Conservation (phyloP, 1,284 basidiomycete species). For the Abortiporus biennis region DNA sequence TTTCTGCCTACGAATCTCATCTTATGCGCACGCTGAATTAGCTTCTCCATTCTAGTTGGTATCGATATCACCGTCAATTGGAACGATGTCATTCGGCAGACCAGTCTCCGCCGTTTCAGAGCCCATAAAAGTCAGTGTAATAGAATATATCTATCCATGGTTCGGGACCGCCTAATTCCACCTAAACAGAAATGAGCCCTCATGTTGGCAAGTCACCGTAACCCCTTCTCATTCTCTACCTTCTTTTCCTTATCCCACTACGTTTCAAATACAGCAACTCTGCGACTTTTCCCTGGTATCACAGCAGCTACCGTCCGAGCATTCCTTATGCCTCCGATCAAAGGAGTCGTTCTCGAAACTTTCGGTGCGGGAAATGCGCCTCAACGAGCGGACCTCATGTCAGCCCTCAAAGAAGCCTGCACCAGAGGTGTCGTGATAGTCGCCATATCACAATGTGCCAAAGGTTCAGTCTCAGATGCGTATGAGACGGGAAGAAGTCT, state of each 20-base stretch:
- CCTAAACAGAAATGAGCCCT: slow-evolving; percentile 65
- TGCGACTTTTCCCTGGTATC: slow-evolving; percentile 87
- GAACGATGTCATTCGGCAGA: slow-evolving; percentile 79
- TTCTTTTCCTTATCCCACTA: not conserved
- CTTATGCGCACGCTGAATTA: not conserved
- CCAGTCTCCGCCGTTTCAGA: slow-evolving; percentile 67
- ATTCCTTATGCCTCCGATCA: slow-evolving; percentile 66
- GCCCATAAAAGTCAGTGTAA: slow-evolving; percentile 64
- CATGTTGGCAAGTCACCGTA: slow-evolving; percentile 55
- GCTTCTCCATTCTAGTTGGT: slow-evolving; percentile 48
- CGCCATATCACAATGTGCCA: slow-evolving; percentile 86
- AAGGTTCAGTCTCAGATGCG: slow-evolving; percentile 73
- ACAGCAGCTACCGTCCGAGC: slow-evolving; percentile 64
- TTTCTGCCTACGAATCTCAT: not conserved
- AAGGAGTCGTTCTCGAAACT: slow-evolving; percentile 81
- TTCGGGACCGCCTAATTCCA: too few species aligned
- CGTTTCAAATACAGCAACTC: slow-evolving; percentile 41
- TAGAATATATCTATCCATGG: too few species aligned
- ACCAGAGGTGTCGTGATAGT: slow-evolving; percentile 83
- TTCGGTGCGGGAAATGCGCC: slow-evolving; percentile 89
- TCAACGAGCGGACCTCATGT: slow-evolving; percentile 60
- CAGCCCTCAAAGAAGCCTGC: slow-evolving; percentile 73
- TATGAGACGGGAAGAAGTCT: slow-evolving; percentile 82
- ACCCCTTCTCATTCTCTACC: not conserved
- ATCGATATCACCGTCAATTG: slow-evolving; percentile 87